phyloP scores from a whole-genome alignment of 768 basidiomycete species.

The Cystobasidium tubakii region DNA sequence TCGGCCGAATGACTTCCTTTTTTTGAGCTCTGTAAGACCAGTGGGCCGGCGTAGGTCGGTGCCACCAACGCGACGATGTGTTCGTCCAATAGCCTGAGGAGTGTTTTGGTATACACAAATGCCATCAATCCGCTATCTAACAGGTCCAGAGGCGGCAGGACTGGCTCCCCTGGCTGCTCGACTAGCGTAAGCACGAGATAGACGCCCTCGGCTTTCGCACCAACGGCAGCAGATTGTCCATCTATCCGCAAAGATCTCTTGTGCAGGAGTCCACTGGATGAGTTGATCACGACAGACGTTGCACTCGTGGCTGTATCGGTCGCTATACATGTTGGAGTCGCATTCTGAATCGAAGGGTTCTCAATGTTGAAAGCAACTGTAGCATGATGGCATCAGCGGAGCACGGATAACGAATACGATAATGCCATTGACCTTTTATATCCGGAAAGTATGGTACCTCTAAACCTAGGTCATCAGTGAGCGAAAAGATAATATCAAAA shows the following conservation, averaged over 20 bases:
- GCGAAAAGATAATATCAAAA: constrained; percentile 25
- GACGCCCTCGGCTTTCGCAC: neutral
- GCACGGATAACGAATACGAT: too few relatives aligned
- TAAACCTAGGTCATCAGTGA: constrained; percentile 24
- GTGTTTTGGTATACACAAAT: neutral
- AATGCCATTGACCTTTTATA: neutral
- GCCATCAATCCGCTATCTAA: neutral
- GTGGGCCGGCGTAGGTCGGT: neutral
- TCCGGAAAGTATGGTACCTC: neutral
- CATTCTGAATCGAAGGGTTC: neutral
- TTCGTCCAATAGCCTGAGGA: neutral
- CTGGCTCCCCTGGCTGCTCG: neutral
- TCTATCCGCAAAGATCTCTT: neutral
- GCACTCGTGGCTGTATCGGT: neutral
- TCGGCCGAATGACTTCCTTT: neutral
- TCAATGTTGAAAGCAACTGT: neutral
- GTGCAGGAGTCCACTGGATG: neutral
- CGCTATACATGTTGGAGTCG: neutral
- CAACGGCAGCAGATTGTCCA: neutral
- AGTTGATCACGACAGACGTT: neutral
- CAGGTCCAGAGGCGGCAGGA: neutral
- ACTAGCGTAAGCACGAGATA: neutral
- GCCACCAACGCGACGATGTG: neutral
- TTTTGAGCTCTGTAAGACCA: neutral
- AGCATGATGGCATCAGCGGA: neutral